These are phyloP conservation scores for Wickerhamomyces chambardii DNA, from an alignment of 805 yeast species.

Conservation along the genomic window DNA sequence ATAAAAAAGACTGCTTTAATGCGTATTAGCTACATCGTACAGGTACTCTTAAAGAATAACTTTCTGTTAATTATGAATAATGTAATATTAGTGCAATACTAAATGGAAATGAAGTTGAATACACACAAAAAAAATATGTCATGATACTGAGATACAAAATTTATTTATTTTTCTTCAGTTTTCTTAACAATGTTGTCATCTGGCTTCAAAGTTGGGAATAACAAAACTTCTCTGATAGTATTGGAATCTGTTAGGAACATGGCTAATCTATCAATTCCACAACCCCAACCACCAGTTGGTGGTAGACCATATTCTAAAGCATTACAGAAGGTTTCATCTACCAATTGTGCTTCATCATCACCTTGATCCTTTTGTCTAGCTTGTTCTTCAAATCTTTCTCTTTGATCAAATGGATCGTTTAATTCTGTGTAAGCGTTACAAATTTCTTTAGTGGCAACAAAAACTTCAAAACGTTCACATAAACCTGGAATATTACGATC, in stretches of 20 bases:
- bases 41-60: too few relatives aligned
- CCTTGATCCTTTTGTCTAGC: conserved; percentile 98
- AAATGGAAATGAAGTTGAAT: too few relatives aligned
- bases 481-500: conserved; percentile 88
- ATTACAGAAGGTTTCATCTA: conserved; percentile 95
- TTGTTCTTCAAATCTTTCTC: conserved; percentile 96
- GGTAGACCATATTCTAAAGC: conserved; percentile 98
- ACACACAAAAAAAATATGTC: too few relatives aligned
- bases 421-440: conserved; percentile 98
- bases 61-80: too few relatives aligned
- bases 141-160: too few relatives aligned
- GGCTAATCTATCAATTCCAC: conserved; percentile 97
- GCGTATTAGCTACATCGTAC: too few relatives aligned
- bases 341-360: conserved; percentile 96
- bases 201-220: conserved; percentile 99
- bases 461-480: conserved; percentile 97
- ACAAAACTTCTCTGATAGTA: conserved; percentile 93
- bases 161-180: background rate
- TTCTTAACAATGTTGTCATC: conserved; percentile 34
- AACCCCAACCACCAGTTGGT: conserved; percentile 99
- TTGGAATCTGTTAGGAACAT: conserved; percentile 97
- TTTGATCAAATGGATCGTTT: conserved; percentile 98
- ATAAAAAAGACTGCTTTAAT: too few relatives aligned
- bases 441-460: conserved; percentile 97
- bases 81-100: too few relatives aligned